Percentiles rank a stretch among this genome's conserved stretches.
Conservation (phyloP, 306 rosid species). For the Sicyos edulis region DNA sequence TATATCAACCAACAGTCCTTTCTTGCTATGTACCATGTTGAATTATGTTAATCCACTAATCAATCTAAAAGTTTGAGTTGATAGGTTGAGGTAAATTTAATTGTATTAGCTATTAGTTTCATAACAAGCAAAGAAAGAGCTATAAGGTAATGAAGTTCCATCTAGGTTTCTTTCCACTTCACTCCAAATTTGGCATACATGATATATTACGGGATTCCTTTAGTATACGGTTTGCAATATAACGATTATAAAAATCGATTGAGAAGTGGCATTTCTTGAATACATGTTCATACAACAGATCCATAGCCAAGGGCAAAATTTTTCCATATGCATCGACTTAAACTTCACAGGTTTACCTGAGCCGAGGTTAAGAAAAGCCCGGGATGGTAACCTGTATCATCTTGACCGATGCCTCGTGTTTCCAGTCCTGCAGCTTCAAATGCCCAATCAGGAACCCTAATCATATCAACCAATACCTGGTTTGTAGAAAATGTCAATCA, state of each 20-base stretch:
- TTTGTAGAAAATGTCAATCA: conserved; percentile 2
- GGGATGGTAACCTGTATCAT: conserved; percentile 83
- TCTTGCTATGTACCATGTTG: no score
- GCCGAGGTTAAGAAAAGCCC: conserved; percentile 93
- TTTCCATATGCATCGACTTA: background rate
- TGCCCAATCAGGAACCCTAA: conserved; percentile 98
- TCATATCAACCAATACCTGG: conserved; percentile 86
- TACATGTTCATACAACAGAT: background rate
- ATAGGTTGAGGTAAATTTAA: no score
- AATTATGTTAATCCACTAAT: no score
- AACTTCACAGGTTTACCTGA: conserved; percentile 43
- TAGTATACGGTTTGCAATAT: background rate
- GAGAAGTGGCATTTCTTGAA: background rate
- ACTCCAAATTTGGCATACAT: background rate
- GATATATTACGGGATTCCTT: background rate
- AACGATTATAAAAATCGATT: background rate
- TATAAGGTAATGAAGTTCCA: conserved; percentile 3
- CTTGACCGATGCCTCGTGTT: conserved; percentile 86
- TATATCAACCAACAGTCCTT: no score
- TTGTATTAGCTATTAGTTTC: background rate
- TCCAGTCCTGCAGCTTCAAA: conserved; percentile 98
- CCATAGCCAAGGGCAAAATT: background rate
- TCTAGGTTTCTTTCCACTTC: background rate
- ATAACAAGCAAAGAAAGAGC: conserved; percentile 12
- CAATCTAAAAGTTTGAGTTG: no score